Evolutionary conservation across 176 grass and related monocot species (phyloP).

Genomic region (Avena eriantha): DNA sequence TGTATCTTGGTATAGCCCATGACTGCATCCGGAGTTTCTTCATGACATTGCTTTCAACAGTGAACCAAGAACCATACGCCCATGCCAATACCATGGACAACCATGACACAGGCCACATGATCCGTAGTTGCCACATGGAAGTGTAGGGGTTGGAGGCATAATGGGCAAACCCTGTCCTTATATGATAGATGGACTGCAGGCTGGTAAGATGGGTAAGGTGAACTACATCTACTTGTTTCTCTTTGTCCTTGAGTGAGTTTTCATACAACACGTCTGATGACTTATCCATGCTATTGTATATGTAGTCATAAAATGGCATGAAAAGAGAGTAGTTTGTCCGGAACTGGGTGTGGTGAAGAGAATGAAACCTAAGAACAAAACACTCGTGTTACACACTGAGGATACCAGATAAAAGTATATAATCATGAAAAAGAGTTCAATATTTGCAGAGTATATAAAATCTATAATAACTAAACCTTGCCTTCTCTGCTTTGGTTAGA

Average conservation of each 20-base stretch:
- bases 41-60: conserved; percentile 71
- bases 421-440: conserved; percentile 4
- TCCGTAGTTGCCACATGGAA: conserved; percentile 61
- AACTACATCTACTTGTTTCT: conserved; percentile 62
- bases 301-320: conserved; percentile 97
- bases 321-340: conserved; percentile 89
- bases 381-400: not conserved
- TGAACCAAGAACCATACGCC: conserved; percentile 66
- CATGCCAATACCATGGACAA: conserved; percentile 68
- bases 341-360: conserved; percentile 94
- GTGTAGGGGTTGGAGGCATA: conserved; percentile 73
- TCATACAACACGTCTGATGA: conserved; percentile 69
- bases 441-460: not conserved
- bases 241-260: conserved; percentile 63
- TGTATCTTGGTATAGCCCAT: conserved; percentile 92
- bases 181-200: conserved; percentile 74
- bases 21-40: conserved; percentile 81
- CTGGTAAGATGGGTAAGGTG: conserved; percentile 82
- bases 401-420: not conserved
- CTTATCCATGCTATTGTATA: conserved; percentile 84
- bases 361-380: conserved; percentile 69
- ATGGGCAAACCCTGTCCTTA: conserved; percentile 75
- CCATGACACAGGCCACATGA: conserved; percentile 68
- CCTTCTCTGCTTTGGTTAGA: not conserved
- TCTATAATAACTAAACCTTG: not conserved